A percentile compares a stretch with the other conserved stretches of the same genome.
Conservation (phyloP, 78 protist species). For the Dictyostelium intermedium region DNA sequence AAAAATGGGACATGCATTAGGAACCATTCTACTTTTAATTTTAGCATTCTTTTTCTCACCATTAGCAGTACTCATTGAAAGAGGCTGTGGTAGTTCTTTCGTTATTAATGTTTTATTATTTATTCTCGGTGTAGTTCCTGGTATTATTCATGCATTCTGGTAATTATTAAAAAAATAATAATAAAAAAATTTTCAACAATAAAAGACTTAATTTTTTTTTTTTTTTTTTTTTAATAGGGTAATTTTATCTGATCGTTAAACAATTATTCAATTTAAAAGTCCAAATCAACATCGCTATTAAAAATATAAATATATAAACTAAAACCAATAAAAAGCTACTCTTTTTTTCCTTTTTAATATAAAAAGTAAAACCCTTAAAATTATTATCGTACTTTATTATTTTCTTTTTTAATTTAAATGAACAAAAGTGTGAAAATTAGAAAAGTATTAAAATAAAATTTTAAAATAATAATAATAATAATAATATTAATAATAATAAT, state of each 20-base stretch:
- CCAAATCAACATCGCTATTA: background rate
- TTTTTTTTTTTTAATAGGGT: background rate
- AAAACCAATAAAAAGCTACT: background rate
- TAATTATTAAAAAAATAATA: too few species aligned
- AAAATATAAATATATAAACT: too few species aligned
- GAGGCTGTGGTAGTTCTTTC: background rate
- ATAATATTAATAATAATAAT: too few species aligned
- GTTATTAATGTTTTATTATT: background rate
- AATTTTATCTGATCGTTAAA: background rate
- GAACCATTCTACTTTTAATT: background rate
- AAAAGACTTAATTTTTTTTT: too few species aligned
- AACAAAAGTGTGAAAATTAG: too few species aligned
- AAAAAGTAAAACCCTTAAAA: too few species aligned
- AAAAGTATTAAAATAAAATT: too few species aligned
- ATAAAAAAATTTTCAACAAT: too few species aligned
- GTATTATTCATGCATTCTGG: background rate
- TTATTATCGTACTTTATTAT: too few species aligned
- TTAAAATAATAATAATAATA: too few species aligned
- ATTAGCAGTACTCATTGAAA: background rate
- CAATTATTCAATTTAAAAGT: background rate
- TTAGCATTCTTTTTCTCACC: background rate
- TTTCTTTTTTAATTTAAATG: background rate
- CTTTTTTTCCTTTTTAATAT: background rate
- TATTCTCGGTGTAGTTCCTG: background rate
- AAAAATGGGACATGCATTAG: conserved; percentile 1